Conservation (phyloP, 495 filamentous ascomycete species). For the Tuber microsphaerosporum region DNA sequence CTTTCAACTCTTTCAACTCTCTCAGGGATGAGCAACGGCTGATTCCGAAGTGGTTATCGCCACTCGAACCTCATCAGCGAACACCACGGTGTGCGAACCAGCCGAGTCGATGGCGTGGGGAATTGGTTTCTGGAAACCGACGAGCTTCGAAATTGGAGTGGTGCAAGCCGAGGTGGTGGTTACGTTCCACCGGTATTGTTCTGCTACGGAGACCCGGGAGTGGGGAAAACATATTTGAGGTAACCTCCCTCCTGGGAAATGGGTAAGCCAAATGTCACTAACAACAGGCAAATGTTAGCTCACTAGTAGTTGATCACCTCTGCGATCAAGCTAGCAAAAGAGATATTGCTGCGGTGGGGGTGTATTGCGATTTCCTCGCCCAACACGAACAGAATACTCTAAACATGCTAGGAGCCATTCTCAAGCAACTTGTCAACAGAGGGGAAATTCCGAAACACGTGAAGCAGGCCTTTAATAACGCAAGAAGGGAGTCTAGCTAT, state of each 20-base stretch:
- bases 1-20: not conserved
- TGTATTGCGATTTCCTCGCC: not conserved
- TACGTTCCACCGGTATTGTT: not conserved
- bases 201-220: not conserved
- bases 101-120: not conserved
- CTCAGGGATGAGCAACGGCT: no score
- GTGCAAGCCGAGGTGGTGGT: not conserved
- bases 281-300: not conserved
- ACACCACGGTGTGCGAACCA: not conserved
- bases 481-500: not conserved
- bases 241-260: not conserved
- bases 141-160: not conserved
- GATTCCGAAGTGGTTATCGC: not conserved
- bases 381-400: not conserved
- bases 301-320: not conserved
- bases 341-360: not conserved
- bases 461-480: not conserved
- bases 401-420: not conserved
- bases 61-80: not conserved
- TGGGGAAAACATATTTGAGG: not conserved
- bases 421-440: not conserved
- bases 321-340: not conserved
- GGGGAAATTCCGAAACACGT: not conserved
- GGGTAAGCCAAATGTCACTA: not conserved
- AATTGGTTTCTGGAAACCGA: not conserved